phyloP scores from a whole-genome alignment of 768 basidiomycete genomes.

The Sporobolomyces roseus region DNA sequence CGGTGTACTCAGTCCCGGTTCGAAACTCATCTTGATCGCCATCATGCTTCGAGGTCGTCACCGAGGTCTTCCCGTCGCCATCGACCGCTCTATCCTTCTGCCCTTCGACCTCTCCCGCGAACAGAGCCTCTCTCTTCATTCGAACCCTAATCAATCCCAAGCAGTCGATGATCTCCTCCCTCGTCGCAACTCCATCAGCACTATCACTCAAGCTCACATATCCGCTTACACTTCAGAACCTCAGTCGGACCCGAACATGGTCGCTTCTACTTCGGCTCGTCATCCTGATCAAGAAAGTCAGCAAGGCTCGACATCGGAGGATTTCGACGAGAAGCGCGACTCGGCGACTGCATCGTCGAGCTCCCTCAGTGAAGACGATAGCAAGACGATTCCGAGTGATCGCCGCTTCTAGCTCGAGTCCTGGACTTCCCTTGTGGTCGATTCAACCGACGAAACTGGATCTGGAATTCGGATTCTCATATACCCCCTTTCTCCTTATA shows the following conservation, averaged over 20 bases:
- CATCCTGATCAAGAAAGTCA: too few relatives aligned
- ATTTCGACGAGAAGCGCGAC: not conserved
- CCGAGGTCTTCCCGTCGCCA: conserved; percentile 44
- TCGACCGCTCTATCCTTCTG: conserved; percentile 67
- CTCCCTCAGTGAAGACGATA: not conserved
- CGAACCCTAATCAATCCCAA: conserved; percentile 2
- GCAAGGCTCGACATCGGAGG: not conserved
- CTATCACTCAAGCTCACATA: not conserved
- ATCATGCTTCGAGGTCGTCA: conserved; percentile 74
- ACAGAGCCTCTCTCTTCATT: conserved; percentile 6
- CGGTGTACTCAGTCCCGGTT: conserved; percentile 71
- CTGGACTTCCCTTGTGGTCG: too few relatives aligned
- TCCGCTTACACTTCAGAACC: not conserved
- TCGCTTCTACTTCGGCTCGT: too few relatives aligned
- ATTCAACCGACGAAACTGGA: too few relatives aligned
- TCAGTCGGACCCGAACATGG: too few relatives aligned
- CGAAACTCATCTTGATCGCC: conserved; percentile 76
- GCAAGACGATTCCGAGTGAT: too few relatives aligned
- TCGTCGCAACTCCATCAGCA: conserved; percentile 5
- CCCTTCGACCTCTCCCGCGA: conserved; percentile 57
- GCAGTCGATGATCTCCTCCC: conserved; percentile 8
- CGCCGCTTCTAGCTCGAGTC: too few relatives aligned
- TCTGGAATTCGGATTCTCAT: too few relatives aligned
- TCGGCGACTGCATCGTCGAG: not conserved
- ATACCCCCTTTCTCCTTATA: too few relatives aligned